These are phyloP conservation scores for Insectozyma bohioensis DNA, from an alignment of 1,139 yeast genomes.

Conservation along the genomic window DNA sequence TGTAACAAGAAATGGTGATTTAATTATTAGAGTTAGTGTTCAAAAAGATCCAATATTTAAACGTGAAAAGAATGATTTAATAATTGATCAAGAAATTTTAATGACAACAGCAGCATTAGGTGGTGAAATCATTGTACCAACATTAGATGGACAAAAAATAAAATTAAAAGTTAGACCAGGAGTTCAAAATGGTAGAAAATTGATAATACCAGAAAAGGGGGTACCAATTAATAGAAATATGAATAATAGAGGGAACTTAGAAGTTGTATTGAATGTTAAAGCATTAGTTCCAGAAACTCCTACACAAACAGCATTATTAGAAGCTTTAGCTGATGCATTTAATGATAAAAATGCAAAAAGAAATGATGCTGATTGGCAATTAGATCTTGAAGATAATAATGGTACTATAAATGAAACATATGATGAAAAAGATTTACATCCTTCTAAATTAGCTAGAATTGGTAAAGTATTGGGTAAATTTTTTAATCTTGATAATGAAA, in stretches of 20 bases:
- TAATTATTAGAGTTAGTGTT: conserved; percentile 78
- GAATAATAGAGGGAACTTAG: conserved; percentile 75
- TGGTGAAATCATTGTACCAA: conserved; percentile 85
- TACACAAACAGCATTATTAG: conserved; percentile 89
- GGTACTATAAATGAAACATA: conserved; percentile 21
- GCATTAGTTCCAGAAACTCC: conserved; percentile 76
- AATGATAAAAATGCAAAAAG: conserved; percentile 79
- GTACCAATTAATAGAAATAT: conserved; percentile 66
- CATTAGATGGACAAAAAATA: conserved; percentile 72
- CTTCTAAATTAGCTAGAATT: conserved; percentile 57
- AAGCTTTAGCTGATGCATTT: conserved; percentile 89
- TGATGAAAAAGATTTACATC: conserved; percentile 49
- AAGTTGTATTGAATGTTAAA: conserved; percentile 70
- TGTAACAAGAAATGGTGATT: conserved; percentile 75
- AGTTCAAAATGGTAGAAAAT: conserved; percentile 72
- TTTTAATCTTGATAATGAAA: conserved; percentile 47
- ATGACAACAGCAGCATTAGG: conserved; percentile 98
- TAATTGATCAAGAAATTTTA: conserved; percentile 66
- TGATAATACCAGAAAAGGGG: conserved; percentile 85
- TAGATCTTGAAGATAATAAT: conserved; percentile 34
- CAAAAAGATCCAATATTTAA: conserved; percentile 69
- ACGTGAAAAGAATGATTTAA: conserved; percentile 63
- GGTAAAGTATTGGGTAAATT: conserved; percentile 64
- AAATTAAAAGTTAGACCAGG: conserved; percentile 85
- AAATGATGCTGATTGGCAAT: conserved; percentile 57